Evolutionary conservation across 1,284 basidiomycete species (phyloP), one percentile per base, ranked within the genome.

Genomic region (Heterobasidion occidentale): DNA sequence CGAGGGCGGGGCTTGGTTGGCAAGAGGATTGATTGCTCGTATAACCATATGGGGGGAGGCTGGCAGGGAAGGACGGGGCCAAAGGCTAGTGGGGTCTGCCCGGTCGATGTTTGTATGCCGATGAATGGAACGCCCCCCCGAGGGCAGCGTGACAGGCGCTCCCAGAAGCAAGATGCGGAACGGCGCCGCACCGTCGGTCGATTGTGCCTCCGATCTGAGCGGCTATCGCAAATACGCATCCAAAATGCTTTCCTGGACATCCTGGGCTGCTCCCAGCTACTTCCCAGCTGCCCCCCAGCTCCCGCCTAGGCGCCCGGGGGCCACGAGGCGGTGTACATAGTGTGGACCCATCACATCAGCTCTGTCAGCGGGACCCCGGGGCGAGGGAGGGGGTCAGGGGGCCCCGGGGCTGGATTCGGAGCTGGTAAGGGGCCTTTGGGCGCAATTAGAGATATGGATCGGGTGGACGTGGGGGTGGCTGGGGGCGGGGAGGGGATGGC

Each of bases 201-300:
- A 56, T 58, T 19, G 60, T 61, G 59, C 60, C 60, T 69, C 68
- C 68, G 68, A 69, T 69, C 66, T 66, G 62, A 65, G 69, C 69
- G 69, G 69, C 69, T 68, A 61, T 62, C 56, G 59, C 52, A 54
- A 59, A 56, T 59, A 56, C 50, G 47, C 51, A 47, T 54, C 27
- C 27, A 27, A 27, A 27, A 27, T 27, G 27, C 27, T 4, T 27
- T 27, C 27, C 27, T 27, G 27, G 27, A 27, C 27, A 27, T 27
- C 27, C 27, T 27, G 27, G 3, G 27, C 27, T 5, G 27, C 27
- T 27, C 27, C 27, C 27, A 27, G 27, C 19, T 19, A 3, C 20
- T 27, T 27, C 20, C 20, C 20, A 27, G 20, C 20, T 27, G 20
- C 20, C 27, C 27, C 27, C 27, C 3, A 5, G 3, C 27, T 5